Base-by-base conservation (phyloP, 2,329 filamentous ascomycete genomes). In the Lithohypha guttulata region DNA sequence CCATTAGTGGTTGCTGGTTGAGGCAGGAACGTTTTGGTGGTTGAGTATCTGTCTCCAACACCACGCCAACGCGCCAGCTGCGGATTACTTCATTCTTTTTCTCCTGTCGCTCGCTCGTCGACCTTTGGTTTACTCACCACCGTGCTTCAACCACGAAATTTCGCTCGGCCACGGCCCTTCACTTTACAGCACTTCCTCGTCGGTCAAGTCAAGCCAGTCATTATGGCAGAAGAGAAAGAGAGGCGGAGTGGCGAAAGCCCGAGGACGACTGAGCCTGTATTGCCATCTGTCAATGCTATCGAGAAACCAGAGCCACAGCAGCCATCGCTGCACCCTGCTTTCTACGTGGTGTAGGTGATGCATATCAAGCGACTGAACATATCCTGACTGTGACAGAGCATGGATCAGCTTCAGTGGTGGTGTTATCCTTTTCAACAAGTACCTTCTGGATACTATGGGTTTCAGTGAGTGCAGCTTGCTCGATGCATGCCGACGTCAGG, bases 381-480 rank as follows among this genome's bases (percentile, higher is more conserved):
- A 14, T 20, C 6, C 18, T 34, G 17, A 50, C 28, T 13, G 28
- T 14, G 28, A 10, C 61, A 94, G 87, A 54, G 71, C 79, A 52
- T 98, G 91, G 91, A 96, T 98, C 58, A 69, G 79, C 43, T 72
- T 95, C 61, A 93, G 84, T 57, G 94, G 86, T 29, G 84, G 81
- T 54, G 86, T 96, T 58, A 98, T 98, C 60, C 71, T 98, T 46
- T 96, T 95, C 80, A 96, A 98, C 79, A 98, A 98, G 76, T 94
- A 84, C 77, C 85, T 98, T 55, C 74, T 96, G 47, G 79, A 89
- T 55, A 87, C 81, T 26, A 73, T 53, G 63, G 64, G 62, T 45
- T 73, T 65, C 57, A 66, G 63, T 68, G 58, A 51, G 64, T 58
- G 18, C 19, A 19, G 7, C 26, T 10, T 6, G 5, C 13, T 32